Conservation (phyloP, 2,329 filamentous ascomycete species). For the Monilinia fructicola region DNA sequence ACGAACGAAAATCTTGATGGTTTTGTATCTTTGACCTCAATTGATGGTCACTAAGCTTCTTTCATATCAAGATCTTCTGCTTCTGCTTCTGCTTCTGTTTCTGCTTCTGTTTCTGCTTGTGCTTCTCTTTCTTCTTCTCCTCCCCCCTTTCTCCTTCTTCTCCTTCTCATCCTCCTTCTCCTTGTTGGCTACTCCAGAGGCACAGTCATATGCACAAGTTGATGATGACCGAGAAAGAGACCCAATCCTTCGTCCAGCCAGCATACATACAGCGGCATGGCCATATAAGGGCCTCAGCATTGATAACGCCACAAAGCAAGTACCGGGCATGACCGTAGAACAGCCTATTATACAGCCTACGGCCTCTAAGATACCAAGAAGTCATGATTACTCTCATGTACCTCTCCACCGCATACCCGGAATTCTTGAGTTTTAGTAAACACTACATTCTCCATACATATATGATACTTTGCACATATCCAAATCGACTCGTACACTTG, state of each 20-base stretch:
- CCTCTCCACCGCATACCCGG: slow-evolving; percentile 19
- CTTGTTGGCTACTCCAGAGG: slow-evolving; percentile 31
- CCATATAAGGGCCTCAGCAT: slow-evolving; percentile 1
- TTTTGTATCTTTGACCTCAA: slow-evolving; percentile 10
- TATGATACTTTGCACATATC: not conserved
- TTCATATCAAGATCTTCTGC: slow-evolving; percentile 25
- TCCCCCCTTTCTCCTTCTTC: too few relatives aligned
- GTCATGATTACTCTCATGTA: slow-evolving; percentile 6
- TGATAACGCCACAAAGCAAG: slow-evolving; percentile 19
- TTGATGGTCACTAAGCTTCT: slow-evolving; percentile 12
- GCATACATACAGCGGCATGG: too few relatives aligned
- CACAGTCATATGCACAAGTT: slow-evolving; percentile 23
- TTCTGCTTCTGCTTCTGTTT: not conserved
- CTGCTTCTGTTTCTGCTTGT: too few relatives aligned
- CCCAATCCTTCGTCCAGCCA: slow-evolving; percentile 9
- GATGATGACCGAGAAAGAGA: not conserved
- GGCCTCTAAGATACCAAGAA: not conserved
- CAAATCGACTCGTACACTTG: not conserved
- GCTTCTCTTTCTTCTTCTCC: too few relatives aligned
- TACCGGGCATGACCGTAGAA: slow-evolving; percentile 17
- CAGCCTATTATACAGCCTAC: slow-evolving; percentile 10
- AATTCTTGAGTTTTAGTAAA: slow-evolving; percentile 5
- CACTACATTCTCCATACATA: slow-evolving; percentile 14
- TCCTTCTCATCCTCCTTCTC: too few relatives aligned
- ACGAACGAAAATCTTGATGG: slow-evolving; percentile 1